These are phyloP conservation scores for Punctularia strigosozonata DNA, from an alignment of 768 basidiomycete genomes.

Conservation along the genomic window DNA sequence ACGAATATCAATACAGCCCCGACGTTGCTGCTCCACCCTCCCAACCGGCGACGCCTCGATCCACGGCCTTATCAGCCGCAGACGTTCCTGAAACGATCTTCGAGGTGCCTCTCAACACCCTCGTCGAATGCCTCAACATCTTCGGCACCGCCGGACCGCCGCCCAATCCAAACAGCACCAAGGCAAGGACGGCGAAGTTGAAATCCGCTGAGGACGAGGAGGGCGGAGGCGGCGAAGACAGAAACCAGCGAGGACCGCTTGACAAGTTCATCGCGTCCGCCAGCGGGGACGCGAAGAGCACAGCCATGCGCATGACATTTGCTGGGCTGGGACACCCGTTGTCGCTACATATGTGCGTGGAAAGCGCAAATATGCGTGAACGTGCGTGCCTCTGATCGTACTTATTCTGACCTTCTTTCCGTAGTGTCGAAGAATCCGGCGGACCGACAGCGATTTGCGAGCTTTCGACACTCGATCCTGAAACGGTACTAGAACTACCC, in stretches of 20 bases:
- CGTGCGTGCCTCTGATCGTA: too few relatives aligned
- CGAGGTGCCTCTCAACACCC: slow-evolving; percentile 72
- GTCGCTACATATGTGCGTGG: slow-evolving; percentile 62
- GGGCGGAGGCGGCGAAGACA: slow-evolving; percentile 26
- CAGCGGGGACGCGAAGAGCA: slow-evolving; percentile 46
- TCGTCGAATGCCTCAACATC: slow-evolving; percentile 88
- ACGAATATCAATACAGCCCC: slow-evolving; percentile 60
- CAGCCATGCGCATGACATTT: slow-evolving; percentile 82
- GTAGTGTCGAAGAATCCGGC: slow-evolving; percentile 62
- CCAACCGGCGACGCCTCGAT: slow-evolving; percentile 9
- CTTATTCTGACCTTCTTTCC: slow-evolving; percentile 1
- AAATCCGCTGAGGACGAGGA: slow-evolving; percentile 36
- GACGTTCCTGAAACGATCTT: slow-evolving; percentile 33
- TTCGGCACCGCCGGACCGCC: slow-evolving; percentile 64
- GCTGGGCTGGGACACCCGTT: slow-evolving; percentile 68
- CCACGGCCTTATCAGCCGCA: slow-evolving; percentile 13
- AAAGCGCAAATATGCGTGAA: too few relatives aligned
- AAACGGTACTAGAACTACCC: slow-evolving; percentile 67
- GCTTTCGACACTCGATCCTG: slow-evolving; percentile 75
- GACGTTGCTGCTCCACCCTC: slow-evolving; percentile 17
- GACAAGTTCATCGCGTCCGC: slow-evolving; percentile 37
- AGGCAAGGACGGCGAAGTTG: slow-evolving; percentile 27
- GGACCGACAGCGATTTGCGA: slow-evolving; percentile 85
- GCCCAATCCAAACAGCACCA: slow-evolving; percentile 15
- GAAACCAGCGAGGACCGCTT: slow-evolving; percentile 30